phyloP scores from a whole-genome alignment of 1,284 basidiomycete species.

The Microbotryum scabiosae region DNA sequence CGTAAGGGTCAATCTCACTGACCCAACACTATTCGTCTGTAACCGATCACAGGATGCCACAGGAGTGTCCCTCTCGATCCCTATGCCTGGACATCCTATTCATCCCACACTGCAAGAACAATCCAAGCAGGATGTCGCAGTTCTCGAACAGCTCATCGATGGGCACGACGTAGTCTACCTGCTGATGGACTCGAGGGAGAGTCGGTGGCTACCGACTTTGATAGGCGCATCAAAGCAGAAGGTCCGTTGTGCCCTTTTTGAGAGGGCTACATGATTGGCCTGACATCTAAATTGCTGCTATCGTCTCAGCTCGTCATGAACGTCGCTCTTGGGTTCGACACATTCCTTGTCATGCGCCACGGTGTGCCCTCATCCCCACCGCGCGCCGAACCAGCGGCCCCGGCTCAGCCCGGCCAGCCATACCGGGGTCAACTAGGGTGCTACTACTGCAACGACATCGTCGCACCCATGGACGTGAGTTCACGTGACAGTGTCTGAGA shows the following conservation, averaged over 20 bases:
- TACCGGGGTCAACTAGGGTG: constrained; percentile 57
- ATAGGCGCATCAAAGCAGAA: constrained; percentile 74
- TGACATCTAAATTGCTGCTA: background rate
- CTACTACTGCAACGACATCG: constrained; percentile 97
- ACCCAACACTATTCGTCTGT: background rate
- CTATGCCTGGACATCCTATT: constrained; percentile 96
- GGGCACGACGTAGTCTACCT: constrained; percentile 84
- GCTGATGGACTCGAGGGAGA: constrained; percentile 96
- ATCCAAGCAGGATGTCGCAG: constrained; percentile 57
- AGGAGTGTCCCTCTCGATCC: constrained; percentile 69
- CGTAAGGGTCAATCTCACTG: too few relatives aligned
- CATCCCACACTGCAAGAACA: constrained; percentile 48
- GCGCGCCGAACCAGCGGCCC: constrained; percentile 36
- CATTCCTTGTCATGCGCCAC: constrained; percentile 94
- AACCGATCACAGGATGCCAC: constrained; percentile 55
- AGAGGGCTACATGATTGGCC: background rate
- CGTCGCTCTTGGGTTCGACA: constrained; percentile 91
- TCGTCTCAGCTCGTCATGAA: constrained; percentile 71
- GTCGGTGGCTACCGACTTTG: constrained; percentile 88
- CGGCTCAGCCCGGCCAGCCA: constrained; percentile 33
- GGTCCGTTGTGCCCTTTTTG: constrained; percentile 43
- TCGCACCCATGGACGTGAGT: constrained; percentile 81
- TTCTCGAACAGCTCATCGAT: constrained; percentile 68
- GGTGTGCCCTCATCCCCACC: constrained; percentile 51
- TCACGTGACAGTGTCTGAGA: too few relatives aligned